Conservation (phyloP, 192 early-diverging fungal species). For the Chytriomyces hyalinus region DNA sequence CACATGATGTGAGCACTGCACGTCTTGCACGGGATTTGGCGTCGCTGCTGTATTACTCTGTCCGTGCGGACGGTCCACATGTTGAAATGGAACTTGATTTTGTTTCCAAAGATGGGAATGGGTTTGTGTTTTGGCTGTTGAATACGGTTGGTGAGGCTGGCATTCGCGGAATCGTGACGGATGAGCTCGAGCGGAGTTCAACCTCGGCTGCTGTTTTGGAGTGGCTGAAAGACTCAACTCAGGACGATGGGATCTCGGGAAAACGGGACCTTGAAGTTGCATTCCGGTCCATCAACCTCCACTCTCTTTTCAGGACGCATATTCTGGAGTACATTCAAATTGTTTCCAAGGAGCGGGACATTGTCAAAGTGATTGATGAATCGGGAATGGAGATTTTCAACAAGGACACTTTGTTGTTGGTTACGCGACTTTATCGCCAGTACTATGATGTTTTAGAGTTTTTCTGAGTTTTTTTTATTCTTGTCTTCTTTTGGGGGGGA, state of each 20-base stretch:
- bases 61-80: background rate
- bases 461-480: background rate
- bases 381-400: slow-evolving; percentile 27
- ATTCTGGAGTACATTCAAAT: slow-evolving; percentile 29
- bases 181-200: background rate
- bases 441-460: slow-evolving; percentile 35
- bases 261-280: slow-evolving; percentile 12
- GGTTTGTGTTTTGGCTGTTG: slow-evolving; percentile 36
- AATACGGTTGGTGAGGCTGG: slow-evolving; percentile 8
- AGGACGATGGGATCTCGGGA: background rate
- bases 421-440: slow-evolving; percentile 28
- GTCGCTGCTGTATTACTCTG: background rate
- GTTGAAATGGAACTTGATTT: slow-evolving; percentile 18
- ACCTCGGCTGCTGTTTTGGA: background rate
- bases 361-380: slow-evolving; percentile 20
- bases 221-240: slow-evolving; percentile 1
- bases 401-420: slow-evolving; percentile 21
- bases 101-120: slow-evolving; percentile 31
- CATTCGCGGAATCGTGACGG: background rate
- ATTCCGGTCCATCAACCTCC: slow-evolving; percentile 14
- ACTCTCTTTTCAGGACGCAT: slow-evolving; percentile 13
- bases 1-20: slow-evolving; percentile 46
- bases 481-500: background rate
- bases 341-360: slow-evolving; percentile 5
- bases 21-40: slow-evolving; percentile 46